phyloP scores from a whole-genome alignment of 2,329 filamentous ascomycete species.

The Microcyclospora tardicrescens region DNA sequence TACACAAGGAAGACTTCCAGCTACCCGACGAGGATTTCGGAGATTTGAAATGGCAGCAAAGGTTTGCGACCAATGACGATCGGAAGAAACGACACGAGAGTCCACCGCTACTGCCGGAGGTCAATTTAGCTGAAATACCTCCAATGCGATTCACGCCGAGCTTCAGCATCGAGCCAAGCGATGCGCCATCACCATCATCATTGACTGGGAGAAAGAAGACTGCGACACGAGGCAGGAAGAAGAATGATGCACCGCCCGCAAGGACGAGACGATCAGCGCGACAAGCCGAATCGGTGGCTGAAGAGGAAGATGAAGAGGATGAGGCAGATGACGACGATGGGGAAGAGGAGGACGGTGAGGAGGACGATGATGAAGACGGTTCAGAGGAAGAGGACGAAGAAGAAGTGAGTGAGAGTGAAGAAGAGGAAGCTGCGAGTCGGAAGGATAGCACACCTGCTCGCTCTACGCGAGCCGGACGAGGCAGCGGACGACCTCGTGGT shows the following conservation, averaged over 20 bases:
- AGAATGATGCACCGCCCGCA: conserved; percentile 4
- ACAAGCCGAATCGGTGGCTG: conserved; percentile 15
- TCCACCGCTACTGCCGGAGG: conserved; percentile 16
- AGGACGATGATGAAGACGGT: conserved; percentile 11
- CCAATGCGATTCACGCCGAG: conserved; percentile 22
- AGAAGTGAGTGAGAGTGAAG: neutral
- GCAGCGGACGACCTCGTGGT: too few species aligned
- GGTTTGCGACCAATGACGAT: conserved; percentile 14
- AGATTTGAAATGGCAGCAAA: conserved; percentile 30
- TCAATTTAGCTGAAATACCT: conserved; percentile 19
- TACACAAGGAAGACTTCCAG: conserved; percentile 28
- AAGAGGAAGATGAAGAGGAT: conserved; percentile 14
- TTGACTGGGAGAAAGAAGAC: conserved; percentile 7
- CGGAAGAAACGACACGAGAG: conserved; percentile 12
- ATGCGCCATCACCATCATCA: conserved; percentile 10
- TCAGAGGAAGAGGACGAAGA: conserved; percentile 1
- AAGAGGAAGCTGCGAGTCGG: neutral
- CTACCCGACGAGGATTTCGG: conserved; percentile 28
- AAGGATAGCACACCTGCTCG: too few species aligned
- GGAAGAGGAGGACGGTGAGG: conserved; percentile 12
- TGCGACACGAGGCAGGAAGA: neutral
- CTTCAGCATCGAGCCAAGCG: conserved; percentile 18
- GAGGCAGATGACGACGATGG: conserved; percentile 13
- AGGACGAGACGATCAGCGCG: conserved; percentile 14
- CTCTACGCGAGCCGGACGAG: too few species aligned